phyloP scores from a whole-genome alignment of 2,329 filamentous ascomycete genomes.

The Xylaria sp. region DNA sequence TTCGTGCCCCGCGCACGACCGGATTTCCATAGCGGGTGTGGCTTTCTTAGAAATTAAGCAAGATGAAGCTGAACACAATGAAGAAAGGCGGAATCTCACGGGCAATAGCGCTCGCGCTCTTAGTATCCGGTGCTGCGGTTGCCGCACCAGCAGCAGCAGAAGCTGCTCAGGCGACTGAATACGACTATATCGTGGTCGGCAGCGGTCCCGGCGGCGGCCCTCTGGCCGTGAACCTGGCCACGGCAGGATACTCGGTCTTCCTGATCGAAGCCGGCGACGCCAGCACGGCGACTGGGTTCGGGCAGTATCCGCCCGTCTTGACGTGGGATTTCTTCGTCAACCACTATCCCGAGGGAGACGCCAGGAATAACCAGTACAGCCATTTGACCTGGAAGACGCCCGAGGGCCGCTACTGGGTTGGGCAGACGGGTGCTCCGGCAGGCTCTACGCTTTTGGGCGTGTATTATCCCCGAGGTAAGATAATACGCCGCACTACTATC shows the following conservation, averaged over 20 bases:
- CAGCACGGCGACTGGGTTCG: conserved; percentile 53
- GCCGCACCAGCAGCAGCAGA: conserved; percentile 23
- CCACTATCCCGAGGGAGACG: conserved; percentile 62
- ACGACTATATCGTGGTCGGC: conserved; percentile 56
- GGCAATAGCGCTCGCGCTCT: conserved; percentile 16
- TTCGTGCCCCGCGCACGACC: background rate
- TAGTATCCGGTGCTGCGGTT: background rate
- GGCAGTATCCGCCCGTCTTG: conserved; percentile 53
- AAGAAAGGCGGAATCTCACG: conserved; percentile 18
- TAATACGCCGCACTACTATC: background rate
- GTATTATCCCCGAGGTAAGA: conserved; percentile 46
- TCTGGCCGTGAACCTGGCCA: conserved; percentile 61
- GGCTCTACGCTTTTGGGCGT: conserved; percentile 45
- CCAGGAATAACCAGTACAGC: conserved; percentile 54
- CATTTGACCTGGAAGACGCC: conserved; percentile 40
- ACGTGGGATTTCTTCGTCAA: conserved; percentile 67
- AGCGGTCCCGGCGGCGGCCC: conserved; percentile 62
- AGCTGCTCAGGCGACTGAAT: conserved; percentile 26
- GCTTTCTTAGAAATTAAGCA: background rate
- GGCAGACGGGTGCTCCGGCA: conserved; percentile 38
- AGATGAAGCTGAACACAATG: conserved; percentile 26
- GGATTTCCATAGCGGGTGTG: too few relatives aligned
- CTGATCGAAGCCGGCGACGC: conserved; percentile 65
- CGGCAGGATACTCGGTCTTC: conserved; percentile 62
- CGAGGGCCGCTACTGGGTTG: conserved; percentile 35